These are phyloP conservation scores for Penicillium fuscoglaucum DNA, from an alignment of 2,329 filamentous ascomycete genomes.

Conservation along the genomic window DNA sequence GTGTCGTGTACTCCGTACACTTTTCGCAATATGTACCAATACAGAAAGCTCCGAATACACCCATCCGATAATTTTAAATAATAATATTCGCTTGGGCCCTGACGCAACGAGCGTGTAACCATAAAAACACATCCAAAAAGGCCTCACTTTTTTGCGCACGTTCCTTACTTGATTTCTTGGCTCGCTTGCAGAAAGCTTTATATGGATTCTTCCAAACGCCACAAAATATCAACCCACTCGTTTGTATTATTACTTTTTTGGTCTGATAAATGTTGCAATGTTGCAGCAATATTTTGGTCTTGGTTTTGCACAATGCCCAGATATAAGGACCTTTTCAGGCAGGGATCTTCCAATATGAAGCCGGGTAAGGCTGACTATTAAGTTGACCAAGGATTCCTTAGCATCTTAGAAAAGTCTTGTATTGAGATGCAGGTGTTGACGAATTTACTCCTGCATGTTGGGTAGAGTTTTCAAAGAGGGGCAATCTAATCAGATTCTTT, in stretches of 20 bases:
- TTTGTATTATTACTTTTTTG: background rate
- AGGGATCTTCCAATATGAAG: background rate
- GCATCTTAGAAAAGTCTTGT: background rate
- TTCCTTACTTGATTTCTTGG: slow-evolving; percentile 5
- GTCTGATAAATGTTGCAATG: background rate
- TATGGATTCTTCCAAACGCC: background rate
- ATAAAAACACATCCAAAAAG: background rate
- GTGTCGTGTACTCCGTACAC: background rate
- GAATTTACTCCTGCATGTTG: background rate
- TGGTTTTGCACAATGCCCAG: background rate
- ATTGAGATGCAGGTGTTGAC: background rate
- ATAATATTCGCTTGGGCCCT: background rate
- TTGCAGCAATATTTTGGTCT: background rate
- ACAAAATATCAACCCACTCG: background rate
- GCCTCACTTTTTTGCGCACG: background rate
- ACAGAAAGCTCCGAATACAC: background rate
- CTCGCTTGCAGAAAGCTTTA: background rate
- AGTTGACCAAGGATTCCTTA: background rate
- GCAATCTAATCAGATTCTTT: slow-evolving; percentile 16
- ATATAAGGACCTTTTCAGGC: background rate
- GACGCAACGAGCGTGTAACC: background rate
- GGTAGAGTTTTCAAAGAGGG: slow-evolving; percentile 6
- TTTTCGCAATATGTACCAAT: background rate
- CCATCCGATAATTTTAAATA: background rate
- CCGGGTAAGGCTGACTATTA: background rate